Conservation (phyloP, 805 yeast species). For the Starmera quercuum region DNA sequence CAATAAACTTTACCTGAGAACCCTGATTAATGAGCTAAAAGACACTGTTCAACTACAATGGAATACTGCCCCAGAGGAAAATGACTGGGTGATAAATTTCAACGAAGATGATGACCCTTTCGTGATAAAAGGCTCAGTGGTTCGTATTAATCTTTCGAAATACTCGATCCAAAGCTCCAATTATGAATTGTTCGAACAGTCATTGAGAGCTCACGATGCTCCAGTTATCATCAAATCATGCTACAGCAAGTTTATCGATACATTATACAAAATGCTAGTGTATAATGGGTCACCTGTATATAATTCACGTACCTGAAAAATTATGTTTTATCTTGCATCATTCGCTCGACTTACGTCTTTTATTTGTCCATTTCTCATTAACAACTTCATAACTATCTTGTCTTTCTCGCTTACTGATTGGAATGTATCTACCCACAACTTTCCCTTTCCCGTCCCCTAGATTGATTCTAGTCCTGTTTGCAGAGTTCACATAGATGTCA, state of each 20-base stretch:
- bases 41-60: not conserved
- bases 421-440: constrained; percentile 46
- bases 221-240: not conserved
- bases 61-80: not conserved
- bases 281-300: too few species aligned
- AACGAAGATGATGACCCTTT: too few species aligned
- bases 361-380: constrained; percentile 53
- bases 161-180: too few species aligned
- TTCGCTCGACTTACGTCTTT: constrained; percentile 21
- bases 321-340: not conserved
- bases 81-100: constrained; percentile 1
- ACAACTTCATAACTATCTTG: constrained; percentile 62
- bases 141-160: too few species aligned
- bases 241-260: constrained; percentile 4
- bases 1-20: constrained; percentile 7
- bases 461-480: constrained; percentile 32
- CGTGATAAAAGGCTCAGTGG: too few species aligned
- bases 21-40: constrained; percentile 1
- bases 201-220: not conserved
- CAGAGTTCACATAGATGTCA: constrained; percentile 5
- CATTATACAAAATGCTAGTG: constrained; percentile 4
- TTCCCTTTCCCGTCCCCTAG: constrained; percentile 77
- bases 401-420: constrained; percentile 46
- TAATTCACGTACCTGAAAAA: too few species aligned
- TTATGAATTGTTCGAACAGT: not conserved